Evolutionary conservation across 1,139 yeast genomes (phyloP), one percentile per base, ranked within the genome.

Genomic region (Taphrina pruni): DNA sequence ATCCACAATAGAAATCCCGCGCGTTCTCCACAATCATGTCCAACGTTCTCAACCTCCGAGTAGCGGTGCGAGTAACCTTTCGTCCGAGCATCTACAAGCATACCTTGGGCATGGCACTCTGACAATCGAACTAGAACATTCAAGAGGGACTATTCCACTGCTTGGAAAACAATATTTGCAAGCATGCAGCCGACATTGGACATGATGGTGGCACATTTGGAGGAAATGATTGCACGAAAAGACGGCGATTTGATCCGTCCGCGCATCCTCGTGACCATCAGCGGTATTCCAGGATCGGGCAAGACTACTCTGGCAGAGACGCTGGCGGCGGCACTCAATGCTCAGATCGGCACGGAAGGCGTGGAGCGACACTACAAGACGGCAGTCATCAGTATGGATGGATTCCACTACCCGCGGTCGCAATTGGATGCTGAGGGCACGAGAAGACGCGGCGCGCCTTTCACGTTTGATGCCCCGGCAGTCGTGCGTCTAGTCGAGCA

Each of bases 361-460:
- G 54, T 50, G 32, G 67, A 54, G n/a, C 43, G 39, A n/a, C 62
- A 43, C 43, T 55, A 32, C 67, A 64, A 54, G 46, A 55, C 67
- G 2, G 67, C 56, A 9, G 67, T 55, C 45, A 38, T 64, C 46
- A 46, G 61, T 11, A 64, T 64, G 67, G 67, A 93, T 78, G 98
- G 98, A 11, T 93, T 84, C 76, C 98, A 93, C 77, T 81, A 86
- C 43, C 86, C 91, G 11, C 79, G 94, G 54, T 72, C 77, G 0
- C 84, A 85, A 66, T 79, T 93, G 43, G 81, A 79, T 36, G 72
- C 78, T 60, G 81, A 79, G 51, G 94, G 96, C 0, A 79, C 86
- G 50, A 77, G 79, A 51, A 80, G 91, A 72, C 83, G 97, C 66
- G 97, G 97, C 0, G 89, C 97, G 0, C 95, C 97, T 0, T 86